Percentiles rank a stretch among this genome's conserved stretches.
These are phyloP conservation scores for Colletotrichum orchidophilum DNA, from an alignment of 2,329 filamentous ascomycete species.

Conservation along the genomic window DNA sequence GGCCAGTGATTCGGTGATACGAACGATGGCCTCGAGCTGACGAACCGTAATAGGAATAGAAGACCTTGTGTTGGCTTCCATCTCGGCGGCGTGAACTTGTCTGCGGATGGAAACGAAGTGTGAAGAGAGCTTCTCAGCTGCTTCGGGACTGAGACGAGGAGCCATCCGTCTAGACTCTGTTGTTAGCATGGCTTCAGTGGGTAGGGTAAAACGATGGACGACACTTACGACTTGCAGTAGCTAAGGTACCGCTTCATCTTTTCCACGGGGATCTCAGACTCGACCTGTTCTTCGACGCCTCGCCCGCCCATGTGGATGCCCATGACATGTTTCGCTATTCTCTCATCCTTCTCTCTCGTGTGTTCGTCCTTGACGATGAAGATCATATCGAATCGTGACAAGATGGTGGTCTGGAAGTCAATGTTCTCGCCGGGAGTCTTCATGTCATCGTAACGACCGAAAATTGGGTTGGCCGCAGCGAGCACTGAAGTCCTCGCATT, in stretches of 20 bases:
- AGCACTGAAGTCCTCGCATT: slow-evolving; percentile 96
- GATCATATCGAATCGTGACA: slow-evolving; percentile 99
- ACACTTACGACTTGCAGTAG: slow-evolving; percentile 91
- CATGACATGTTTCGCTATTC: slow-evolving; percentile 97
- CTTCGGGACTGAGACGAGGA: slow-evolving; percentile 87
- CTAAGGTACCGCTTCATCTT: slow-evolving; percentile 98
- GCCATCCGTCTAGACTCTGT: slow-evolving; percentile 76
- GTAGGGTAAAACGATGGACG: not conserved
- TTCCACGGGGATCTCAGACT: slow-evolving; percentile 91
- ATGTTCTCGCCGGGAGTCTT: slow-evolving; percentile 98
- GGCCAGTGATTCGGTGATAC: slow-evolving; percentile 94
- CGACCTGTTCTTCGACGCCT: slow-evolving; percentile 81
- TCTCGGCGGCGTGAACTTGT: slow-evolving; percentile 90
- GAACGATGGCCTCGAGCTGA: slow-evolving; percentile 95
- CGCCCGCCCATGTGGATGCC: slow-evolving; percentile 93
- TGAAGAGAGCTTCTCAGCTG: slow-evolving; percentile 93
- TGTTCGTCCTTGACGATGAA: slow-evolving; percentile 98
- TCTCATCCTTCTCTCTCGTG: slow-evolving; percentile 87
- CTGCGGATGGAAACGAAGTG: slow-evolving; percentile 97
- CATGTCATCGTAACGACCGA: slow-evolving; percentile 97
- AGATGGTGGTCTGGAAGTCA: slow-evolving; percentile 97
- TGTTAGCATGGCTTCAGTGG: slow-evolving; percentile 40
- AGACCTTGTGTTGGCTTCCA: slow-evolving; percentile 88
- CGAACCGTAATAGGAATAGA: slow-evolving; percentile 98
- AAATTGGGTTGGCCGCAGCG: slow-evolving; percentile 96